These are phyloP conservation scores for Dryadomyces sulphureus DNA, from an alignment of 2,329 filamentous ascomycete species.

Conservation along the genomic window DNA sequence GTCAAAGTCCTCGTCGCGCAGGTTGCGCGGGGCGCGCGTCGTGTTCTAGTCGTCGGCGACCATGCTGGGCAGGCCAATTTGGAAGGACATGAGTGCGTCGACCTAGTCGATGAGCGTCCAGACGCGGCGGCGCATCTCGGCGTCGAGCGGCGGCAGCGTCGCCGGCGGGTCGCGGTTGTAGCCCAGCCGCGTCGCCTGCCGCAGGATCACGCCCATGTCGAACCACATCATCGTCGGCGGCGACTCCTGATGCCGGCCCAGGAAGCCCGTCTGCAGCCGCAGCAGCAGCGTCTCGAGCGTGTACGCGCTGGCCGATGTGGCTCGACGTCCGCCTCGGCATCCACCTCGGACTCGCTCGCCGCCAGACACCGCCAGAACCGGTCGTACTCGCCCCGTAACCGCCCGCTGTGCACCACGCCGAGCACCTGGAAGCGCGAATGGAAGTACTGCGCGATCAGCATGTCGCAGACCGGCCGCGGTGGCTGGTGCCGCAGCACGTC, in stretches of 20 bases:
- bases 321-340: background rate
- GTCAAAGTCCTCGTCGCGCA: slow-evolving; percentile 23
- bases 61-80: slow-evolving; percentile 33
- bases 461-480: background rate
- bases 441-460: slow-evolving; percentile 1
- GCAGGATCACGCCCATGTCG: slow-evolving; percentile 22
- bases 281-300: slow-evolving; percentile 23
- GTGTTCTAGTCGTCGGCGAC: slow-evolving; percentile 17
- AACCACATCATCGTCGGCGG: slow-evolving; percentile 18
- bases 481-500: background rate
- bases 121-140: slow-evolving; percentile 25
- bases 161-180: slow-evolving; percentile 23
- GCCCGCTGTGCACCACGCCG: slow-evolving; percentile 1
- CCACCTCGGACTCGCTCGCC: slow-evolving; percentile 15
- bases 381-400: slow-evolving; percentile 15
- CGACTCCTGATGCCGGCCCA: slow-evolving; percentile 13
- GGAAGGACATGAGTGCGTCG: slow-evolving; percentile 29
- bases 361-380: slow-evolving; percentile 20
- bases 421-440: background rate
- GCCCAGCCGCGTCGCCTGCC: slow-evolving; percentile 25
- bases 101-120: slow-evolving; percentile 25
- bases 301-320: slow-evolving; percentile 19
- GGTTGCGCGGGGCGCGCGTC: slow-evolving; percentile 21
- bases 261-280: slow-evolving; percentile 14
- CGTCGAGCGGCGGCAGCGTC: slow-evolving; percentile 17